These are phyloP conservation scores for Thecaphora thlaspeos DNA, from an alignment of 1,284 basidiomycete species.

Conservation along the genomic window DNA sequence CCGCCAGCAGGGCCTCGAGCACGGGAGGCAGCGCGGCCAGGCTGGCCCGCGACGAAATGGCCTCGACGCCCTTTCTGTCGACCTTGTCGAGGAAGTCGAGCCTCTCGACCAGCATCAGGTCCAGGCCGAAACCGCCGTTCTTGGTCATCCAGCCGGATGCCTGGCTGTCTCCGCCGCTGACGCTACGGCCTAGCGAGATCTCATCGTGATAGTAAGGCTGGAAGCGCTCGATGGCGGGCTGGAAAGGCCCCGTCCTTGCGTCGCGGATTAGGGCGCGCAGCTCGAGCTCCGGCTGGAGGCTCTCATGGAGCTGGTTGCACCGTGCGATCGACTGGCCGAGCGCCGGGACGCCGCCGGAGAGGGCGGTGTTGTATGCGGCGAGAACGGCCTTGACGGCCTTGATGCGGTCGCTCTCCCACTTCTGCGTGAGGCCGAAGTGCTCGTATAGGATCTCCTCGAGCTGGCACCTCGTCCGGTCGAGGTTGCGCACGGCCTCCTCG, in stretches of 20 bases:
- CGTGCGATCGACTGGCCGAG: slow-evolving; percentile 19
- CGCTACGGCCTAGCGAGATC: slow-evolving; percentile 30
- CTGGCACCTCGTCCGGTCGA: slow-evolving; percentile 45
- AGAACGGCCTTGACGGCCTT: slow-evolving; percentile 47
- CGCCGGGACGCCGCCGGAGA: slow-evolving; percentile 18
- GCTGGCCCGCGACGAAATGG: slow-evolving; percentile 1
- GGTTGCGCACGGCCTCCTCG: slow-evolving; percentile 36
- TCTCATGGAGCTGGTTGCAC: slow-evolving; percentile 19
- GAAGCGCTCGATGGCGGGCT: slow-evolving; percentile 45
- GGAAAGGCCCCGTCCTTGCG: slow-evolving; percentile 48
- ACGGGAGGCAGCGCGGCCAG: slow-evolving; percentile 68
- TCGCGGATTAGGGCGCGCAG: slow-evolving; percentile 37
- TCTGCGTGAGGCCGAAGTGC: slow-evolving; percentile 44
- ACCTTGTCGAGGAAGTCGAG: slow-evolving; percentile 38
- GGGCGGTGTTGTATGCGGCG: slow-evolving; percentile 28
- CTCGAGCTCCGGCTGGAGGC: slow-evolving; percentile 21
- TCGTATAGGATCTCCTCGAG: slow-evolving; percentile 50
- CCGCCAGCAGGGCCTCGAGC: slow-evolving; percentile 69
- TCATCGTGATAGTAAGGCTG: slow-evolving; percentile 56
- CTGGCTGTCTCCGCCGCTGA: slow-evolving; percentile 6
- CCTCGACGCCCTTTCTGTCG: slow-evolving; percentile 10
- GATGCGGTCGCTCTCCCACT: slow-evolving; percentile 50
- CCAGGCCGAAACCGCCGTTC: slow-evolving; percentile 51
- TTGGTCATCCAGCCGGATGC: slow-evolving; percentile 30
- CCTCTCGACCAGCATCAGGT: slow-evolving; percentile 38